Conservation (phyloP, 257 asterid genomes). For the Gardenia jasminoides region DNA sequence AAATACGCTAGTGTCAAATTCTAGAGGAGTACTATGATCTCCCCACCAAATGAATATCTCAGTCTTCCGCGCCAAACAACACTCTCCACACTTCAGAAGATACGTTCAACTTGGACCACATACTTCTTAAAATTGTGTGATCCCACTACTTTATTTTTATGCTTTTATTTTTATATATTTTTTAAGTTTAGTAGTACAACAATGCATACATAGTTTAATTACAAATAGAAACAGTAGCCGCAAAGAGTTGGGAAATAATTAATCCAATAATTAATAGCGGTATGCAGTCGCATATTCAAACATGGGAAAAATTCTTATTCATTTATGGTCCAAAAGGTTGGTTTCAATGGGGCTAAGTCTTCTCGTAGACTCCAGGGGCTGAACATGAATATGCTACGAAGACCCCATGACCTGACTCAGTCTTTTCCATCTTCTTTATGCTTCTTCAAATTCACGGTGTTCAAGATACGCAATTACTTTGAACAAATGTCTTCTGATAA, state of each 20-base stretch:
- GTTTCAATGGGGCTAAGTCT: slow-evolving; percentile 64
- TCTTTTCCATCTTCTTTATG: slow-evolving; percentile 19
- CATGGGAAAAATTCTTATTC: slow-evolving; percentile 31
- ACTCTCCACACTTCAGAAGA: not conserved
- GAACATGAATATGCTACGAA: not conserved
- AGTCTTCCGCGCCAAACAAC: too few relatives aligned
- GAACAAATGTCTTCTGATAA: slow-evolving; percentile 25
- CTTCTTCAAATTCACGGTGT: slow-evolving; percentile 55
- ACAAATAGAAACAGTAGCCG: not conserved
- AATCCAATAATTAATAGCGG: not conserved
- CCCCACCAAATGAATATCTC: too few relatives aligned
- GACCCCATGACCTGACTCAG: slow-evolving; percentile 25
- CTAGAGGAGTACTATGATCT: not conserved
- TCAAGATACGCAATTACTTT: slow-evolving; percentile 47
- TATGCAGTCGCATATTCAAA: slow-evolving; percentile 37
- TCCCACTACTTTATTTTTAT: too few relatives aligned
- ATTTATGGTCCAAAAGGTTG: slow-evolving; percentile 31
- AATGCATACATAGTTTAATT: not conserved
- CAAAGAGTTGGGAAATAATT: not conserved
- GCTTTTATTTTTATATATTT: too few relatives aligned
- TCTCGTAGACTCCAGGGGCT: slow-evolving; percentile 43
- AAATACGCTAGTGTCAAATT: not conserved
- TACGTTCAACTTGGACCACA: not conserved
- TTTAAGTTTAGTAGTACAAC: not conserved
- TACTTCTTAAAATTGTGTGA: not conserved